These are phyloP conservation scores for Neurospora crassa DNA, from an alignment of 2,329 filamentous ascomycete genomes.

Conservation along the genomic window DNA sequence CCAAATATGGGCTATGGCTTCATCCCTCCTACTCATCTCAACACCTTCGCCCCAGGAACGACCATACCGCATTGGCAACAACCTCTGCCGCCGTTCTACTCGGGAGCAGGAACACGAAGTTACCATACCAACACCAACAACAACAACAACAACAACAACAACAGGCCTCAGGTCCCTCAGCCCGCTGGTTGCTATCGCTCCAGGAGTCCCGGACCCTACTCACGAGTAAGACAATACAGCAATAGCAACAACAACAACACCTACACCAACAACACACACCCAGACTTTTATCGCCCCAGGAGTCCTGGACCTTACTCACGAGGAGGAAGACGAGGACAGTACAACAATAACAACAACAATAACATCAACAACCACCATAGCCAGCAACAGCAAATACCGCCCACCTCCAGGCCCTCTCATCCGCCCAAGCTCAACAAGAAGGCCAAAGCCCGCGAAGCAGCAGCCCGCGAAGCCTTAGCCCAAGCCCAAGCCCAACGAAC, in stretches of 20 bases:
- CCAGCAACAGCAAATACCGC: background rate
- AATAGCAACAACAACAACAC: background rate
- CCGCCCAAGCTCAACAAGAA: background rate
- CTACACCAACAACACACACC: background rate
- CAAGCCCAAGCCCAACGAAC: background rate
- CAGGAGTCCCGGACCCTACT: background rate
- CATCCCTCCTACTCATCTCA: background rate
- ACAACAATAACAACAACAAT: background rate
- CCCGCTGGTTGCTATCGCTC: background rate
- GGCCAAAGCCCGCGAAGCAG: background rate
- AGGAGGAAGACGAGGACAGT: background rate
- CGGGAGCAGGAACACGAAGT: background rate
- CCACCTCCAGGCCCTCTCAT: background rate
- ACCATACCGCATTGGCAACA: background rate
- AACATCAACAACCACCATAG: background rate
- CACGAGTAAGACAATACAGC: background rate
- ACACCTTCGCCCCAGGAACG: background rate
- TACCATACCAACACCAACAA: background rate
- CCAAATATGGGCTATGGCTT: background rate
- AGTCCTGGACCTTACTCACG: background rate
- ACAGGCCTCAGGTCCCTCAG: background rate
- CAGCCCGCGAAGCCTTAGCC: background rate
- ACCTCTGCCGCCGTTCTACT: background rate
- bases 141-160: background rate
- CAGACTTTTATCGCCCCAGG: background rate